Percentiles rank a stretch among this genome's conserved stretches.
phyloP scores from a whole-genome alignment of 495 filamentous ascomycete genomes.

The Tuber umbilicatum region DNA sequence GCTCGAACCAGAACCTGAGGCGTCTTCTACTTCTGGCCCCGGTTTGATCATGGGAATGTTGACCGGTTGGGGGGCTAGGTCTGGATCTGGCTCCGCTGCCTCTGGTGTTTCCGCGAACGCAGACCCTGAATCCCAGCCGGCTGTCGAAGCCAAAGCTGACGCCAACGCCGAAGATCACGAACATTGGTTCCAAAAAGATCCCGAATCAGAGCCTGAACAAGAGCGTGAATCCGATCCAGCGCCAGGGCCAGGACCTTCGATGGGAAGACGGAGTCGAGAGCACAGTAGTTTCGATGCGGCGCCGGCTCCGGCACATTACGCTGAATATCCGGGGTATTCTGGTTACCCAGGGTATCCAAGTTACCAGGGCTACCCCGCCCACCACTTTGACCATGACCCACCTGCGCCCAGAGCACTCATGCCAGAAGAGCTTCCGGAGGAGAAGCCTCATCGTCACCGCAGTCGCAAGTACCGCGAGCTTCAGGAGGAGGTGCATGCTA shows the following conservation, averaged over 20 bases:
- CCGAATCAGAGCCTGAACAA: slow-evolving; percentile 27
- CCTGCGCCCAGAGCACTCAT: slow-evolving; percentile 1
- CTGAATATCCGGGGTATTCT: slow-evolving; percentile 1
- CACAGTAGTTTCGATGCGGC: background rate
- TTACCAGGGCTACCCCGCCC: slow-evolving; percentile 1
- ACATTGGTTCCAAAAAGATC: slow-evolving; percentile 29
- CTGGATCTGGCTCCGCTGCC: slow-evolving; percentile 22
- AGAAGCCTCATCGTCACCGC: slow-evolving; percentile 26
- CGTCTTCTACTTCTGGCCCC: background rate
- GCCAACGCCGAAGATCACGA: slow-evolving; percentile 14
- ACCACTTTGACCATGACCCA: slow-evolving; percentile 2
- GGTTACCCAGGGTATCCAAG: background rate
- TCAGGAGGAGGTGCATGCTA: slow-evolving; percentile 11
- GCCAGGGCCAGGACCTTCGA: background rate
- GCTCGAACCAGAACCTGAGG: slow-evolving; percentile 26
- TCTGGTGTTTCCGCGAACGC: slow-evolving; percentile 11
- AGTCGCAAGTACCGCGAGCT: slow-evolving; percentile 24
- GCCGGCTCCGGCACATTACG: background rate
- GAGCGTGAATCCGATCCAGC: slow-evolving; percentile 15
- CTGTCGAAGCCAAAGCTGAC: slow-evolving; percentile 18
- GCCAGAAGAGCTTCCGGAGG: slow-evolving; percentile 30
- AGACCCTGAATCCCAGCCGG: slow-evolving; percentile 22
- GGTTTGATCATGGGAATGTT: slow-evolving; percentile 25
- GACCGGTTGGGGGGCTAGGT: slow-evolving; percentile 10
- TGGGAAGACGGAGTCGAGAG: background rate